Percentiles rank a stretch among this genome's conserved stretches.
These are phyloP conservation scores for Leucaena leucocephala DNA, from an alignment of 306 rosid genomes.

Conservation along the genomic window DNA sequence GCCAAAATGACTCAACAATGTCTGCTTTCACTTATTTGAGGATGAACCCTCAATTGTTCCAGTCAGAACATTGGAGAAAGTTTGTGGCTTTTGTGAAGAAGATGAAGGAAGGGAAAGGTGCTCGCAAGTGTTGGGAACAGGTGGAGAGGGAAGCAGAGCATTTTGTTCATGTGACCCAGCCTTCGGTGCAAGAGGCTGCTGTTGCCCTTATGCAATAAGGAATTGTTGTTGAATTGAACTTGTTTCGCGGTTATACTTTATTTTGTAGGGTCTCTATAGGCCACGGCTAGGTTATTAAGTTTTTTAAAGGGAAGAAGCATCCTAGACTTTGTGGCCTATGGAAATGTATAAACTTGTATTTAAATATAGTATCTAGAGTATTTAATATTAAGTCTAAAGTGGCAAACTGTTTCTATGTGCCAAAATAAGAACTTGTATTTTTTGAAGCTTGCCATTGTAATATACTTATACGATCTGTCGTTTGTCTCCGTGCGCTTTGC, in stretches of 20 bases:
- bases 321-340: slow-evolving; percentile 35
- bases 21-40: slow-evolving; percentile 92
- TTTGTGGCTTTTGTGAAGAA: slow-evolving; percentile 91
- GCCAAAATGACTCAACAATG: slow-evolving; percentile 46
- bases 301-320: slow-evolving; percentile 39
- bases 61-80: slow-evolving; percentile 79
- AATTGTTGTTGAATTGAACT: slow-evolving; percentile 23
- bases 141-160: slow-evolving; percentile 94
- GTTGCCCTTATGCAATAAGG: slow-evolving; percentile 57
- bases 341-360: slow-evolving; percentile 34
- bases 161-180: slow-evolving; percentile 70
- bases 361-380: not conserved
- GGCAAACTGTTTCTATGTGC: not conserved
- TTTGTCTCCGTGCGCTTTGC: not conserved
- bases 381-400: too few species aligned
- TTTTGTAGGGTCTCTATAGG: slow-evolving; percentile 22
- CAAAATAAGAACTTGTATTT: not conserved
- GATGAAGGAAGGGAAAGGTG: slow-evolving; percentile 80
- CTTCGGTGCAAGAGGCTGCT: slow-evolving; percentile 85
- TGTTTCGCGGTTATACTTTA: not conserved
- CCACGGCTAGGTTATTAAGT: slow-evolving; percentile 36
- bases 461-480: not conserved
- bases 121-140: slow-evolving; percentile 73
- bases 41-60: slow-evolving; percentile 80
- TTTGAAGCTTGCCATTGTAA: not conserved